A percentile compares a stretch with the other conserved stretches of the same genome.
Evolutionary conservation across 805 yeast genomes (phyloP).

Genomic region (Alloascoidea africana): DNA sequence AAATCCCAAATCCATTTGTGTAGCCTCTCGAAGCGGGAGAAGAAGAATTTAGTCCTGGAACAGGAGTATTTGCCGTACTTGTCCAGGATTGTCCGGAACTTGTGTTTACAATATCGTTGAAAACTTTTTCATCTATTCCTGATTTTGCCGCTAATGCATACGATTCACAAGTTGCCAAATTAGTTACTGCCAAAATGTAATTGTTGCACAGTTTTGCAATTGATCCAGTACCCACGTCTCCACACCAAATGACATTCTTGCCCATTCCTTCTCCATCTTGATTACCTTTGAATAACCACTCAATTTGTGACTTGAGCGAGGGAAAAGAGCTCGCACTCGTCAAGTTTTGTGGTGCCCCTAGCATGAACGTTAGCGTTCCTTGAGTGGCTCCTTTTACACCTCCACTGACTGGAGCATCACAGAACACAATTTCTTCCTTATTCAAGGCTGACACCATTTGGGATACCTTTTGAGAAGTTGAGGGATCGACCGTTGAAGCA

Average conservation of each 20-base stretch:
- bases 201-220: constrained; percentile 41
- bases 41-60: constrained; percentile 28
- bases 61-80: constrained; percentile 37
- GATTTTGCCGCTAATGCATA: constrained; percentile 35
- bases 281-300: constrained; percentile 13
- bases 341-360: constrained; percentile 21
- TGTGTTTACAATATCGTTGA: constrained; percentile 32
- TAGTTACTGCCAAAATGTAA: constrained; percentile 35
- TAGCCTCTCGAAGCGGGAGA: constrained; percentile 32
- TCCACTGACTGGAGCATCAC: constrained; percentile 43
- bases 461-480: constrained; percentile 27
- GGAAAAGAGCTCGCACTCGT: constrained; percentile 1
- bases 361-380: constrained; percentile 36
- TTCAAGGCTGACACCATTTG: constrained; percentile 19
- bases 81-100: constrained; percentile 43
- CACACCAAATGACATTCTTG: constrained; percentile 31
- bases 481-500: constrained; percentile 36
- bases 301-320: constrained; percentile 5
- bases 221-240: constrained; percentile 34
- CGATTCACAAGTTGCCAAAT: constrained; percentile 39
- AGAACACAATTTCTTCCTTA: constrained; percentile 21
- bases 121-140: constrained; percentile 29
- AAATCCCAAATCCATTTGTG: constrained; percentile 28
- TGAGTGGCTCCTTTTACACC: constrained; percentile 39
- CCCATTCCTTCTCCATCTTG: constrained; percentile 28